Evolutionary conservation across 495 filamentous ascomycete genomes (phyloP), one percentile per base, ranked within the genome.

Genomic region (Sporormia fimetaria): DNA sequence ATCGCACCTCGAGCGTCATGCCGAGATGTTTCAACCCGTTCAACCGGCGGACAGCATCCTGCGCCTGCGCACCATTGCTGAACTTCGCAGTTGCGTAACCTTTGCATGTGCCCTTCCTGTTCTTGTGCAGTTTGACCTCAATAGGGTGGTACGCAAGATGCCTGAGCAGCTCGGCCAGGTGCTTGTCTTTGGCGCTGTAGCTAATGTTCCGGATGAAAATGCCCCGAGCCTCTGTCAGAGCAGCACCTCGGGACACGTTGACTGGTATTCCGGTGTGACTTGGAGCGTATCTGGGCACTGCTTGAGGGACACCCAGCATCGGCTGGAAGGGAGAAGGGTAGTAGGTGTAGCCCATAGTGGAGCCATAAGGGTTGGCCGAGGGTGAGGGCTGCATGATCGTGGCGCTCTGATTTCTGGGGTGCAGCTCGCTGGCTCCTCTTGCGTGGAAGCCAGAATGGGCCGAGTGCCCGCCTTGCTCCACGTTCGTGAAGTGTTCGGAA

Each of bases 121-220:
- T 38, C 27, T 50, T 55, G 24, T 46, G 52, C 11, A 60, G 7
- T 15, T 52, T 49, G 16, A 25, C 40, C 14, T 49, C 29, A 12
- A 29, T 31, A 6, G 52, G 34, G 0, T 28, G 33, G 3, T 28
- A 2, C 12, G 55, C 57, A 3, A 37, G 42, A 4, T 12, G 37
- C 26, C 43, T 46, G 24, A 62, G 44, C 10, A 58, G 33, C 3
- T 17, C 24, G 17, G 45, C 11, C 21, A 62, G 40, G 7, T 62
- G 57, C n/a, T 18, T 44, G 9, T 27, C 20, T 3, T 28, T 22
- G 4, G 37, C 44, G 8, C 26, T 38, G 32, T 51, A 58, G 40
- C 35, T 52, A 8, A 63, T 44, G 10, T 44, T 37, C 14, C 39
- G 45, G 34, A 63, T 56, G 47, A 61, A 61, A 12, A 63, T 49